These are phyloP conservation scores for Hygrocybe punicea DNA, from an alignment of 768 basidiomycete species.

Conservation along the genomic window DNA sequence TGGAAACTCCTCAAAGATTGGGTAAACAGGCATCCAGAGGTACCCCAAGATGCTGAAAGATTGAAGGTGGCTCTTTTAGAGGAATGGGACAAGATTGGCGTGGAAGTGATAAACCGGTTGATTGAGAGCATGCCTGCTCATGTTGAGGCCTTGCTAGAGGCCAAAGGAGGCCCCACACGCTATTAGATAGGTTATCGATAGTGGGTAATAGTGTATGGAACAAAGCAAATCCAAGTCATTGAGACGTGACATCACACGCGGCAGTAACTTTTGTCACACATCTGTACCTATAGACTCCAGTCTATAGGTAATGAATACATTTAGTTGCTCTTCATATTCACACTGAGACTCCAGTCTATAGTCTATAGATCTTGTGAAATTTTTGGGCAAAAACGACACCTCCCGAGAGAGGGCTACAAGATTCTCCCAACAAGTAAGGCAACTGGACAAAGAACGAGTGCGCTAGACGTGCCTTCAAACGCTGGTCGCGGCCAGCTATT, in stretches of 20 bases:
- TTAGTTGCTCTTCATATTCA: too few relatives aligned
- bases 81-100: constrained; percentile 8
- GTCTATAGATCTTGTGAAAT: too few relatives aligned
- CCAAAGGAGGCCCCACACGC: constrained; percentile 10
- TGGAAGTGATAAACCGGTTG: constrained; percentile 5
- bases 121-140: constrained; percentile 10
- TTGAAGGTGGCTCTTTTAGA: constrained; percentile 9
- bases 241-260: neutral
- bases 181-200: constrained; percentile 2
- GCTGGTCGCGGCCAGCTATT: too few relatives aligned
- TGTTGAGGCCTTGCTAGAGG: constrained; percentile 7
- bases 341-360: too few relatives aligned
- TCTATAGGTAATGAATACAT: too few relatives aligned
- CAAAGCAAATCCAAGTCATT: neutral
- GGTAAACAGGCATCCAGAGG: neutral
- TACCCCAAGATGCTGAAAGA: constrained; percentile 7
- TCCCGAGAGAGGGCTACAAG: too few relatives aligned
- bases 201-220: neutral
- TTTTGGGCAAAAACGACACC: too few relatives aligned
- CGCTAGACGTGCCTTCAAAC: too few relatives aligned
- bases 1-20: constrained; percentile 31
- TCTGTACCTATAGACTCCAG: too few relatives aligned
- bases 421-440: too few relatives aligned
- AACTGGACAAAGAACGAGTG: too few relatives aligned
- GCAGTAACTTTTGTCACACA: neutral